These are phyloP conservation scores for Caryopteris hybrid DNA, from an alignment of 305 asterid species.

Conservation along the genomic window DNA sequence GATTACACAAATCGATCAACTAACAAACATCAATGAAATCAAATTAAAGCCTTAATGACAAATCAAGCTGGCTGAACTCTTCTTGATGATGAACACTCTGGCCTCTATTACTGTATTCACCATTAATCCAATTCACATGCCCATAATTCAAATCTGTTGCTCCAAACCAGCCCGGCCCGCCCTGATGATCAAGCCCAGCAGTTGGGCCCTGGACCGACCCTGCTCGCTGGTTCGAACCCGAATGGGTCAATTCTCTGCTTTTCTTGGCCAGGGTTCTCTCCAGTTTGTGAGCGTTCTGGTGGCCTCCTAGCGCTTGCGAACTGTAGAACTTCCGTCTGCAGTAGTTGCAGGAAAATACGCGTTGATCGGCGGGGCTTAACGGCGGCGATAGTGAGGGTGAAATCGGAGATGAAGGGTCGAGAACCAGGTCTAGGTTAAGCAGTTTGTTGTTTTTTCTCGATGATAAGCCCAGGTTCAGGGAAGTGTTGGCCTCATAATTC, in stretches of 20 bases:
- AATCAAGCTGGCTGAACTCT: constrained; percentile 58
- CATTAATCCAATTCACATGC: constrained; percentile 8
- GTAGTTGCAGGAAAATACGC: constrained; percentile 80
- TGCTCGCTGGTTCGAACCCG: constrained; percentile 19
- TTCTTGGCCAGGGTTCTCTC: constrained; percentile 87
- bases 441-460: constrained; percentile 24
- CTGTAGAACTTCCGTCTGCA: constrained; percentile 71
- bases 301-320: constrained; percentile 87
- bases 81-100: constrained; percentile 42
- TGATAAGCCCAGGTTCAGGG: constrained; percentile 41
- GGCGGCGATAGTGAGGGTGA: constrained; percentile 33
- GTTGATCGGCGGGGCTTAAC: constrained; percentile 32
- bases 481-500: constrained; percentile 50
- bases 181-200: not conserved
- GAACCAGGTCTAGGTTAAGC: constrained; percentile 34
- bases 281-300: constrained; percentile 85
- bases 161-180: constrained; percentile 8
- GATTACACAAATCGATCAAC: not conserved
- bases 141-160: constrained; percentile 30
- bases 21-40: not conserved
- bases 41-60: constrained; percentile 66
- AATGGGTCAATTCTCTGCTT: constrained; percentile 52
- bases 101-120: constrained; percentile 17
- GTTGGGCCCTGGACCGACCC: constrained; percentile 20
- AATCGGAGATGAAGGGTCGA: constrained; percentile 31